phyloP scores from a whole-genome alignment of 1,139 yeast species.

The Magnusiomyces clavatus region DNA sequence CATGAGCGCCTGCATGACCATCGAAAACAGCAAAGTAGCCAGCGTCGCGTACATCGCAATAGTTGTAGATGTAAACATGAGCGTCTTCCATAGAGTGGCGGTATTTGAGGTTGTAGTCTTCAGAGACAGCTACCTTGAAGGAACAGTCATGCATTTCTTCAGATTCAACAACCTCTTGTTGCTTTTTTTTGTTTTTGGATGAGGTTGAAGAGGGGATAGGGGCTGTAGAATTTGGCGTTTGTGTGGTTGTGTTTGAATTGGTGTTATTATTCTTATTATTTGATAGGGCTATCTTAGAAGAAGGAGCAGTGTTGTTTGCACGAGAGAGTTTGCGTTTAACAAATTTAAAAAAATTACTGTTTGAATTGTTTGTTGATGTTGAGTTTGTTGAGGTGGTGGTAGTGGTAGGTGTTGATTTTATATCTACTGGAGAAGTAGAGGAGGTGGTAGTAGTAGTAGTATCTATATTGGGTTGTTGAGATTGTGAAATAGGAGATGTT shows the following conservation, averaged over 20 bases:
- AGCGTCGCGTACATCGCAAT: constrained; percentile 82
- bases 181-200: background rate
- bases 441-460: background rate
- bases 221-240: background rate
- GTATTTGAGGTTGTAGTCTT: constrained; percentile 72
- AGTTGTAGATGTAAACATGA: constrained; percentile 87
- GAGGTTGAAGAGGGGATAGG: background rate
- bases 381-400: background rate
- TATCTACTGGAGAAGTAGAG: background rate
- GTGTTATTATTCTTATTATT: background rate
- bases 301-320: background rate
- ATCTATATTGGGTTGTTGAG: background rate
- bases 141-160: constrained; percentile 20
- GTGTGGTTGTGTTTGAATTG: background rate
- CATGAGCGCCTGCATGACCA: constrained; percentile 94
- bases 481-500: background rate
- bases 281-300: background rate
- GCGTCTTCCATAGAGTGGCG: constrained; percentile 95
- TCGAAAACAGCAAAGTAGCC: constrained; percentile 95
- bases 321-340: background rate
- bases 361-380: background rate
- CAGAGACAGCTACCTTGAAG: constrained; percentile 72
- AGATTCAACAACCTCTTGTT: background rate
- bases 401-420: background rate
- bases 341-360: background rate